phyloP scores from a whole-genome alignment of 495 filamentous ascomycete genomes.

The Lophiostoma macrostomum region DNA sequence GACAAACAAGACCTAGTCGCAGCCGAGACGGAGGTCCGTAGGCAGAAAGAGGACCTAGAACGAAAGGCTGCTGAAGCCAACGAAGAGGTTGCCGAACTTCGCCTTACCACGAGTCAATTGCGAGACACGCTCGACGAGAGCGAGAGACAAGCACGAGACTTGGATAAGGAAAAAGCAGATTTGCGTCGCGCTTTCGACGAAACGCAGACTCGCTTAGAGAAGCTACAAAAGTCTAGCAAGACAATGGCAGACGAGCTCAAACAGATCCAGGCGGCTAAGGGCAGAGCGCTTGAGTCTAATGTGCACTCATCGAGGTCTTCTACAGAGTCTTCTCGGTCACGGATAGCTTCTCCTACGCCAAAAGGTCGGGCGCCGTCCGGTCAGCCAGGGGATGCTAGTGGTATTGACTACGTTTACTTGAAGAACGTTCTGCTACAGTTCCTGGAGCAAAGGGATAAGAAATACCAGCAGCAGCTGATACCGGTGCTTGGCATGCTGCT shows the following conservation, averaged over 20 bases:
- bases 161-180: conserved; percentile 77
- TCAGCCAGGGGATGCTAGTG: conserved; percentile 35
- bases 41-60: conserved; percentile 71
- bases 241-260: conserved; percentile 50
- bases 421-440: conserved; percentile 96
- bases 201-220: conserved; percentile 69
- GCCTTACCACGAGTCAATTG: conserved; percentile 72
- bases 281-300: conserved; percentile 43
- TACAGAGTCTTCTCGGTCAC: conserved; percentile 36
- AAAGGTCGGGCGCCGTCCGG: conserved; percentile 42
- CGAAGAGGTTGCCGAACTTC: conserved; percentile 70
- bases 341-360: conserved; percentile 56
- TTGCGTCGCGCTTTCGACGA: conserved; percentile 75
- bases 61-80: conserved; percentile 60
- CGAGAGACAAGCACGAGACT: conserved; percentile 75
- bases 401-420: conserved; percentile 78
- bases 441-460: conserved; percentile 90
- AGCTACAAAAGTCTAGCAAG: conserved; percentile 70
- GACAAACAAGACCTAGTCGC: conserved; percentile 69
- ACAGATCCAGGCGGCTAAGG: conserved; percentile 40
- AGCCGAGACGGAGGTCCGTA: conserved; percentile 68
- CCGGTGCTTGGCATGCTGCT: conserved; percentile 88
- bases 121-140: conserved; percentile 79
- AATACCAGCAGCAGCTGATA: conserved; percentile 81
- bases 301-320: conserved; percentile 61